Evolutionary conservation across 148 eudicot species (phyloP), one percentile per base, ranked within the genome.

Genomic region (Rhododendron henanense): DNA sequence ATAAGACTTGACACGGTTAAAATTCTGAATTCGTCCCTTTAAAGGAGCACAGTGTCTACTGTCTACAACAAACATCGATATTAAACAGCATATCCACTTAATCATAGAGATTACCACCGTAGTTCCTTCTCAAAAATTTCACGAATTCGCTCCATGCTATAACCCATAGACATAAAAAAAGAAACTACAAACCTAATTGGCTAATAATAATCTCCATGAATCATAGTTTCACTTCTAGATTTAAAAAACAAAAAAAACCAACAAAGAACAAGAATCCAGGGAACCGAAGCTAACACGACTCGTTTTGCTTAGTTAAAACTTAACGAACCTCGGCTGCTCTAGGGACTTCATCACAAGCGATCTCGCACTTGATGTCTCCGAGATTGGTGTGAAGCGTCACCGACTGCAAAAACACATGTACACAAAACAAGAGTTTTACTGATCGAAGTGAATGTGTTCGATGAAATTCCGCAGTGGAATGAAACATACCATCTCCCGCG

Each of bases 301-400:
- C 10, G 18, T 31, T 3, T 47, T 79, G 39, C 31, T 78, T 44
- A 6, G 6, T 21, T 47, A 31, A 47, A 47, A 28, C 6, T 37
- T 18, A 1, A 78, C 45, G 31, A 76, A 94, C 98, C 94, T 96
- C 95, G 59, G 98, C 94, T 47, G 95, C 86, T 94, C 88, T 94
- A 65, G 98, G 96, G 77, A 93, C 97, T 86, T 94, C 95, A 76
- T 96, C 97, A 57, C 98, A 96, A 69, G 91, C 88, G 85, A 94
- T 90, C 89, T 96, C 96, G 92, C 97, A 96, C 89, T 94, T 96
- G 86, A 96, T 94, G 86, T 94, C 97, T 57, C 98, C 98, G 37
- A 94, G 90, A 88, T 96, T 96, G 44, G 98, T 96, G 87, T 96
- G 97, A 67, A 96, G 92, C 25, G 98, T 96, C 87, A 96, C 96